Conservation (phyloP, 345 rosid genomes). For the rapeseed (Brassica napus) region Da-Ae NC_063441.1:22454001-22454500, state of each 20-base stretch:
- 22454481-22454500: slow-evolving; percentile 12
- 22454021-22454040: slow-evolving; percentile 23
- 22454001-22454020: not conserved
- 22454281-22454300: slow-evolving; percentile 63
- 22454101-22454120: slow-evolving; percentile 45
- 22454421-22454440: not conserved
- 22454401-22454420: slow-evolving; percentile 5
- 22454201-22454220: slow-evolving; percentile 66
- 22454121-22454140: slow-evolving; percentile 49
- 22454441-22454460: slow-evolving; percentile 3
- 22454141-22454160: slow-evolving; percentile 40
- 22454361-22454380: not conserved
- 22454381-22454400: not conserved
- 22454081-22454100: slow-evolving; percentile 54
- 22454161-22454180: slow-evolving; percentile 50
- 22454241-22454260: slow-evolving; percentile 86
- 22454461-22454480: slow-evolving; percentile 21
- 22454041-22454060: slow-evolving; percentile 48
- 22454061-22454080: slow-evolving; percentile 43
- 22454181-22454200: slow-evolving; percentile 75
- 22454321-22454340: slow-evolving; percentile 62
- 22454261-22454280: slow-evolving; percentile 73
- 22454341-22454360: slow-evolving; percentile 26
- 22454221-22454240: slow-evolving; percentile 63
- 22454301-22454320: slow-evolving; percentile 79